These are phyloP conservation scores for Zizania latifolia DNA, from an alignment of 176 grass and related monocot species.

Conservation along the genomic window DNA sequence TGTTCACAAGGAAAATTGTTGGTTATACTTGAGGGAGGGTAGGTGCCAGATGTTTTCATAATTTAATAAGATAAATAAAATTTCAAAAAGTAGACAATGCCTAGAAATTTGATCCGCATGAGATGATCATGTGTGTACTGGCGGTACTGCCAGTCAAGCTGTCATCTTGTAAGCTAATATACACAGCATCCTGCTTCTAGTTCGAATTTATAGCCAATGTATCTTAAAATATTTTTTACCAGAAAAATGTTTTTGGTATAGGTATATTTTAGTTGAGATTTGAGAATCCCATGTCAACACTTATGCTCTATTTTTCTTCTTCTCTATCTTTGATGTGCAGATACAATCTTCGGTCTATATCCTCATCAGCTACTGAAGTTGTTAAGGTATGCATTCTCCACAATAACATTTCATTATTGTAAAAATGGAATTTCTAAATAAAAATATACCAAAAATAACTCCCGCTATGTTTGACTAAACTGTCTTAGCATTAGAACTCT, in stretches of 20 bases:
- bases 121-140: background rate
- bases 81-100: background rate
- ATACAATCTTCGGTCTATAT: constrained; percentile 94
- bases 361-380: constrained; percentile 83
- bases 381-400: constrained; percentile 69
- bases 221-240: background rate
- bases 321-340: constrained; percentile 33
- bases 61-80: background rate
- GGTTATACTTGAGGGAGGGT: constrained; percentile 99
- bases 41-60: constrained; percentile 15
- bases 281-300: background rate
- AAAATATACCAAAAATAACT: background rate
- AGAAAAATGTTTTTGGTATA: constrained; percentile 4
- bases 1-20: constrained; percentile 70
- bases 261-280: background rate
- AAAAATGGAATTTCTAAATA: constrained; percentile 14
- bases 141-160: background rate
- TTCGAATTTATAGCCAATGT: constrained; percentile 1
- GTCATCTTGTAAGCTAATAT: background rate
- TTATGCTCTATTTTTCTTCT: background rate
- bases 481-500: background rate
- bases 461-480: background rate
- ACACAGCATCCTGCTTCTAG: background rate
- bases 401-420: background rate
- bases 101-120: background rate